phyloP scores from a whole-genome alignment of 2,329 filamentous ascomycete species.

The Cladophialophora psammophila region DNA sequence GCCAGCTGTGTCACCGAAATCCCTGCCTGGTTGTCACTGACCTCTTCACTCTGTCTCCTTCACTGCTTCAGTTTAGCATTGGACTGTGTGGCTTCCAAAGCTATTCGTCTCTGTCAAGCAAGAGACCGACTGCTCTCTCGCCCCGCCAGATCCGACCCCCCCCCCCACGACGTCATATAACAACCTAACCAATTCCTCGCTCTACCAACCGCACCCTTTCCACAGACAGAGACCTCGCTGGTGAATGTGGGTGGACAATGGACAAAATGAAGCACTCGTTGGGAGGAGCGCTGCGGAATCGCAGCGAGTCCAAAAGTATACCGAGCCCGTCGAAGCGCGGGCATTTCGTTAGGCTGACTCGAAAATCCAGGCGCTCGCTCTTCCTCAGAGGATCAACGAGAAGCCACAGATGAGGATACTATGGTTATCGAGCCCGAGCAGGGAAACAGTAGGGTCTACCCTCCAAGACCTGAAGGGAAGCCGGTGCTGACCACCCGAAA shows the following conservation, averaged over 20 bases:
- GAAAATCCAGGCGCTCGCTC: slow-evolving; percentile 56
- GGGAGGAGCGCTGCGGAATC: slow-evolving; percentile 37
- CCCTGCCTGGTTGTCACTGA: neutral
- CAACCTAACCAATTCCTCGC: neutral
- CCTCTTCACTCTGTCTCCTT: neutral
- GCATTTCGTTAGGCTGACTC: slow-evolving; percentile 18
- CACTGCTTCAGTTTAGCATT: neutral
- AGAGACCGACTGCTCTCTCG: neutral
- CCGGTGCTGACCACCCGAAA: slow-evolving; percentile 17
- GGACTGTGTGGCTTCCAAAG: neutral
- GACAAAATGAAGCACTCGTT: slow-evolving; percentile 40
- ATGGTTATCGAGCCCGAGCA: slow-evolving; percentile 88
- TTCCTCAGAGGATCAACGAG: slow-evolving; percentile 63
- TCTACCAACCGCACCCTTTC: slow-evolving; percentile 9
- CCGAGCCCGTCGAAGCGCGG: neutral
- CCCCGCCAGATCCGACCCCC: slow-evolving; percentile 15
- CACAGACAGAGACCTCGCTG: slow-evolving; percentile 11
- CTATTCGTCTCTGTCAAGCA: neutral
- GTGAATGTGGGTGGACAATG: slow-evolving; percentile 17
- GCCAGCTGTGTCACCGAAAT: neutral
- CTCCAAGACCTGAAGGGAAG: neutral
- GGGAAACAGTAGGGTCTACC: slow-evolving; percentile 77
- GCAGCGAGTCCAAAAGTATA: slow-evolving; percentile 37
- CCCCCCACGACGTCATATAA: slow-evolving; percentile 33
- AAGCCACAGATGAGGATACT: slow-evolving; percentile 67